Conservation (phyloP, 2,329 filamentous ascomycete genomes). For the Zymoseptoria passerinii region DNA sequence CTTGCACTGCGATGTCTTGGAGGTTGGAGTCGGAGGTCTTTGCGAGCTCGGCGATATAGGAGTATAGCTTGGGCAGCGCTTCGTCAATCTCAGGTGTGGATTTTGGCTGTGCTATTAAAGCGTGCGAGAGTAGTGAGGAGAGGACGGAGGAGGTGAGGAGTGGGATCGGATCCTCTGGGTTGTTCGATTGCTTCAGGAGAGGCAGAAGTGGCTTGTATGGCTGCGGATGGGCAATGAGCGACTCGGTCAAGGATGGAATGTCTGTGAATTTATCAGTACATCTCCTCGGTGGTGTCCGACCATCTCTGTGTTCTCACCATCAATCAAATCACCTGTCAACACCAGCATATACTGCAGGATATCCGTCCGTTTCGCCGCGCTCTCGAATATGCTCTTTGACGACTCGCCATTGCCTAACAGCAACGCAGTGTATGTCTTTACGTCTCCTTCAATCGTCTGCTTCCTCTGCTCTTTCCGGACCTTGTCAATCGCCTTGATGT, state of each 20-base stretch:
- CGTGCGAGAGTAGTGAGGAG: slow-evolving; percentile 63
- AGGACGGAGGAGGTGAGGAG: slow-evolving; percentile 84
- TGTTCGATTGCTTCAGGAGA: slow-evolving; percentile 73
- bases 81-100: slow-evolving; percentile 55
- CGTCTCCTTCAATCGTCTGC: slow-evolving; percentile 70
- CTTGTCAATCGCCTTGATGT: slow-evolving; percentile 95
- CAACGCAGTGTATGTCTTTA: slow-evolving; percentile 69
- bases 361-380: slow-evolving; percentile 74
- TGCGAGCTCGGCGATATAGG: slow-evolving; percentile 74
- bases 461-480: slow-evolving; percentile 84
- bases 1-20: slow-evolving; percentile 90
- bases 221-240: slow-evolving; percentile 62
- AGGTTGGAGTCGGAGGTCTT: slow-evolving; percentile 81
- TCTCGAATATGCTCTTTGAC: slow-evolving; percentile 73
- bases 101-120: slow-evolving; percentile 53
- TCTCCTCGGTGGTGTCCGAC: not conserved
- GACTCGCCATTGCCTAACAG: slow-evolving; percentile 59
- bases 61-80: slow-evolving; percentile 73
- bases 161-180: slow-evolving; percentile 78
- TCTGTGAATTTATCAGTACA: slow-evolving; percentile 42
- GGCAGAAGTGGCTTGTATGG: slow-evolving; percentile 72
- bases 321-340: slow-evolving; percentile 75
- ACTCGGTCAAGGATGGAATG: slow-evolving; percentile 67
- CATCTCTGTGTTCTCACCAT: slow-evolving; percentile 49
- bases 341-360: slow-evolving; percentile 94